Conservation (phyloP, 306 rosid genomes). For the Vachellia collinsii region DNA sequence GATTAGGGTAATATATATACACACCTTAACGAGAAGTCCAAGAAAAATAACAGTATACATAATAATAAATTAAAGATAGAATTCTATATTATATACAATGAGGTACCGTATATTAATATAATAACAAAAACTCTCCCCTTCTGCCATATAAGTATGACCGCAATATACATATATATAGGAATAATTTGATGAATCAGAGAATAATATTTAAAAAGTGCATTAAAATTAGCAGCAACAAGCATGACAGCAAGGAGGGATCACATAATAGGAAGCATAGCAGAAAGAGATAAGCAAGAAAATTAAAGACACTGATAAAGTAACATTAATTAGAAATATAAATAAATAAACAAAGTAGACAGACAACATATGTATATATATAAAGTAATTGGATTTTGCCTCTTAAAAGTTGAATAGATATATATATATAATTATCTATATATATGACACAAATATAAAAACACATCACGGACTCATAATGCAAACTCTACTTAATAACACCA, state of each 20-base stretch:
- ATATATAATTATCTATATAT: not conserved
- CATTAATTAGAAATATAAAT: not conserved
- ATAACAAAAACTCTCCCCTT: too few relatives aligned
- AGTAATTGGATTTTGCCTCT: conserved; percentile 58
- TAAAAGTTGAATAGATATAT: conserved; percentile 47
- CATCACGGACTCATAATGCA: conserved; percentile 52
- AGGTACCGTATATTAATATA: too few relatives aligned
- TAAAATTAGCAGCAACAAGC: conserved; percentile 42
- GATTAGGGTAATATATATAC: too few relatives aligned
- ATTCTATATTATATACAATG: too few relatives aligned
- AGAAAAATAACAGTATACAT: too few relatives aligned
- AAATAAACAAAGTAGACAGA: conserved; percentile 60
- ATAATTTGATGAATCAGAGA: not conserved
- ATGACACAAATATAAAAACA: conserved; percentile 58
- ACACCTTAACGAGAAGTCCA: too few relatives aligned
- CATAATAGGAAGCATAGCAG: conserved; percentile 30
- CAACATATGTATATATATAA: conserved; percentile 49
- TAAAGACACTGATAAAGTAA: conserved; percentile 41
- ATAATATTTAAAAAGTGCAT: not conserved
- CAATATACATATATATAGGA: too few relatives aligned
- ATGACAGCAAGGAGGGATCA: conserved; percentile 62
- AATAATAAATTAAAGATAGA: too few relatives aligned
- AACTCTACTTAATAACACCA: conserved; percentile 27
- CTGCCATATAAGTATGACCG: too few relatives aligned
- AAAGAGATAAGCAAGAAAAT: conserved; percentile 34